Conservation (phyloP, 805 yeast species). For the Hanseniaspora osmophila region DNA sequence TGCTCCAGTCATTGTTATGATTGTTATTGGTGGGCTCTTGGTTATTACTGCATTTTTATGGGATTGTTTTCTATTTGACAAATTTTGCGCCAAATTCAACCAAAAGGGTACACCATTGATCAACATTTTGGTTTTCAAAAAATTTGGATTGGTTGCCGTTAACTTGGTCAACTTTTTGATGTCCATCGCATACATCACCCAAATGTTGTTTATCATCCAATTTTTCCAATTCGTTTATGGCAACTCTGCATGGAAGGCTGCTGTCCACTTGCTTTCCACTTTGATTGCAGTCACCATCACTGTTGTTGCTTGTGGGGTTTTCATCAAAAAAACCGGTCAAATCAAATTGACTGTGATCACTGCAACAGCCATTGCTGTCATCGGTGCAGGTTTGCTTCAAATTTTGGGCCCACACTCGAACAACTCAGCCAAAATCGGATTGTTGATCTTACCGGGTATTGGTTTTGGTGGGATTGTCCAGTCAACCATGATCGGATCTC, state of each 20-base stretch:
- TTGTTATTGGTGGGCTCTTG: slow-evolving; percentile 29
- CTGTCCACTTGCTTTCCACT: slow-evolving; percentile 12
- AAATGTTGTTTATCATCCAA: slow-evolving; percentile 3
- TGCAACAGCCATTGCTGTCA: slow-evolving; percentile 19
- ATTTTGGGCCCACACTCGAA: slow-evolving; percentile 21
- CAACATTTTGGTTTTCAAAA: slow-evolving; percentile 2
- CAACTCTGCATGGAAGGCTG: slow-evolving; percentile 9
- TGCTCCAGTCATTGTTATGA: slow-evolving; percentile 26
- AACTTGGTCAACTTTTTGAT: slow-evolving; percentile 2
- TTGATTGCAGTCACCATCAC: slow-evolving; percentile 9
- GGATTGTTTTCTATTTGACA: slow-evolving; percentile 23
- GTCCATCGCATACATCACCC: not conserved
- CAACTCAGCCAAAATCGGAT: slow-evolving; percentile 21
- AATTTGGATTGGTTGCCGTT: slow-evolving; percentile 3
- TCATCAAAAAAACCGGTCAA: slow-evolving; percentile 21
- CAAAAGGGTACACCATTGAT: slow-evolving; percentile 3
- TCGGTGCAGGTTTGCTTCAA: slow-evolving; percentile 25
- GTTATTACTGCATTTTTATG: slow-evolving; percentile 31
- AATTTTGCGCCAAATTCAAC: slow-evolving; percentile 3
- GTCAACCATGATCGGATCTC: slow-evolving; percentile 19
- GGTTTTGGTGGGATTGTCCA: slow-evolving; percentile 25
- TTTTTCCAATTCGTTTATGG: slow-evolving; percentile 5
- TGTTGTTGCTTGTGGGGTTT: slow-evolving; percentile 14
- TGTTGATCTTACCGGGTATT: slow-evolving; percentile 25
- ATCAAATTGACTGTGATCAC: slow-evolving; percentile 24